Evolutionary conservation across 495 filamentous ascomycete genomes (phyloP), one percentile per base, ranked within the genome.

Genomic region (Talaromyces liani): DNA sequence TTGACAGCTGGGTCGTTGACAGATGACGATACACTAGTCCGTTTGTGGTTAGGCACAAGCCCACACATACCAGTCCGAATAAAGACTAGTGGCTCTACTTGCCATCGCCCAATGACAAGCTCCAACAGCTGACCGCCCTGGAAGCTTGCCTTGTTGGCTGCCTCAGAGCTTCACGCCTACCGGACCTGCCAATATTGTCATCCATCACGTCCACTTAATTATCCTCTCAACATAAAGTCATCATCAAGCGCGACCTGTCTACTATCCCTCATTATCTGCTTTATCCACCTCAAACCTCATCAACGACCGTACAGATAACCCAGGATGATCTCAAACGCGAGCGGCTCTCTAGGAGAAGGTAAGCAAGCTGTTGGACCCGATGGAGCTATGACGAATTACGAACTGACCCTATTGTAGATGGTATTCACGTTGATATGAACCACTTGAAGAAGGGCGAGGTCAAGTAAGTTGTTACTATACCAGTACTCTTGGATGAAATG

Each of bases 381-480:
- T 65, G 53, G 65, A 65, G 66, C 64, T 71, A 64, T 69, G 65
- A 62, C 45, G 63, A 64, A 58, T 58, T 55, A 60, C 36, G 24
- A 69, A 57, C 65, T 74, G 36, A 73, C 63, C 27, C 31, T 22
- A 2, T 20, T 47, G 60, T 70, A 98, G 94, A 98, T 93, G 94
- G 94, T 72, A 97, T 98, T 72, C 94, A 98, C 76, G 79, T 98
- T 60, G 94, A 98, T 72, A 98, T 98, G 94, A 89, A 97, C 67
- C 89, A 93, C 69, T 73, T 94, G 66, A 94, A 96, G 84, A 90
- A 87, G 70, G 91, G 91, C 53, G 91, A 95, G 76, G 85, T 86
- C 72, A 97, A 98, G 92, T 96, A 82, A 78, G 89, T 80, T 65
- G 24, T 29, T 61, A 45, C 64, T 14, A 22, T 31, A 18, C 10